phyloP scores from a whole-genome alignment of 805 yeast species.

The Peterozyma xylosa region DNA sequence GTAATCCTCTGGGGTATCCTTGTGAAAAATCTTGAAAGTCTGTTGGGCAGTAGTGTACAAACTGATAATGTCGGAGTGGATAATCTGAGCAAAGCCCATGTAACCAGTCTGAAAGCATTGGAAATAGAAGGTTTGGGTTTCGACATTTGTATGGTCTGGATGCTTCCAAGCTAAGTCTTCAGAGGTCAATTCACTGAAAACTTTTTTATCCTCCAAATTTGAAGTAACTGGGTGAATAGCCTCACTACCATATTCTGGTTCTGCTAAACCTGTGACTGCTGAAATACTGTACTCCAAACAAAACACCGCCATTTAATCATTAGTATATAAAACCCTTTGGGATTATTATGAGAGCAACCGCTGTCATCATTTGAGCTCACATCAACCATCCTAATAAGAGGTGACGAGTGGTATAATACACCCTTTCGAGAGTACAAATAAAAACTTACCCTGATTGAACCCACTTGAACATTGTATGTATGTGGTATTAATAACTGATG shows the following conservation, averaged over 20 bases:
- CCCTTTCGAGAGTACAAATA: background rate
- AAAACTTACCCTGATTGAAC: conserved; percentile 54
- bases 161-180: conserved; percentile 70
- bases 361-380: background rate
- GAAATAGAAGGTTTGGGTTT: conserved; percentile 91
- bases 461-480: conserved; percentile 35
- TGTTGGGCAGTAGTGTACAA: conserved; percentile 88
- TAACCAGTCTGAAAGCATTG: conserved; percentile 52
- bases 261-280: conserved; percentile 96
- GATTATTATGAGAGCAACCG: background rate
- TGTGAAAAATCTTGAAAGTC: conserved; percentile 74
- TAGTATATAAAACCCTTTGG: background rate
- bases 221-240: conserved; percentile 82
- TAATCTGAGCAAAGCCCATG: conserved; percentile 87
- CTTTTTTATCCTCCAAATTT: conserved; percentile 45
- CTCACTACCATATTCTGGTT: conserved; percentile 92
- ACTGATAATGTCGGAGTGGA: conserved; percentile 88
- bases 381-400: background rate
- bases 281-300: conserved; percentile 46
- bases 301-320: background rate
- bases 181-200: conserved; percentile 49
- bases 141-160: conserved; percentile 84
- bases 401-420: too few species aligned
- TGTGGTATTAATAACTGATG: background rate
- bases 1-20: conserved; percentile 38